Conservation (phyloP, 345 rosid species). For the Gossypium arboreum region DNA sequence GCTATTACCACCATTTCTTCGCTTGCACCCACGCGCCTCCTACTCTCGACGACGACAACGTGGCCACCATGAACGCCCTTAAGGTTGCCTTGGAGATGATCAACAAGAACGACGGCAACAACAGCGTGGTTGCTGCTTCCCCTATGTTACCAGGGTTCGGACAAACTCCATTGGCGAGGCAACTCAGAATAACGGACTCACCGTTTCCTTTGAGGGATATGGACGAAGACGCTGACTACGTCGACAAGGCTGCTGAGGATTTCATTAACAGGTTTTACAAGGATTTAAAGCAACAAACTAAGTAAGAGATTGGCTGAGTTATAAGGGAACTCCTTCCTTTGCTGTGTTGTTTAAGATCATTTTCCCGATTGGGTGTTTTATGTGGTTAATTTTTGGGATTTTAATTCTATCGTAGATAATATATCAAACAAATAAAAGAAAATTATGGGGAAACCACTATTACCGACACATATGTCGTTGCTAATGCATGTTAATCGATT, state of each 20-base stretch:
- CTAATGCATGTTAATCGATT: background rate
- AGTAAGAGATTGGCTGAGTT: slow-evolving; percentile 21
- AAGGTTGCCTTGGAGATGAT: slow-evolving; percentile 58
- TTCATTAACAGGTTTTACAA: slow-evolving; percentile 74
- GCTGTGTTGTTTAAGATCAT: background rate
- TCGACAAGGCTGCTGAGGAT: slow-evolving; percentile 78
- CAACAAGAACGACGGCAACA: slow-evolving; percentile 29
- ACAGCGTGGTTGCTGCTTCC: slow-evolving; percentile 24
- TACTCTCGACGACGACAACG: slow-evolving; percentile 49
- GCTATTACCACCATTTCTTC: slow-evolving; percentile 41
- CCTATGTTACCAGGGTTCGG: slow-evolving; percentile 82
- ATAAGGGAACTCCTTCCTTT: background rate
- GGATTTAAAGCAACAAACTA: slow-evolving; percentile 56
- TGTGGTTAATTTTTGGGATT: background rate
- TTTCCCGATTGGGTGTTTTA: background rate
- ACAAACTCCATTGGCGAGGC: slow-evolving; percentile 69
- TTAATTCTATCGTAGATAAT: background rate
- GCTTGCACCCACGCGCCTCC: slow-evolving; percentile 58
- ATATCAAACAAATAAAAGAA: background rate
- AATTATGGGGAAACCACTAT: background rate
- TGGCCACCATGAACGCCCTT: slow-evolving; percentile 34
- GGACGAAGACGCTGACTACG: slow-evolving; percentile 46
- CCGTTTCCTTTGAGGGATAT: slow-evolving; percentile 67
- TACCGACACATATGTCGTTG: background rate
- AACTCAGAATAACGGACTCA: slow-evolving; percentile 87